Evolutionary conservation across 768 basidiomycete species (phyloP).

Genomic region (Cantharellus cinnabarinus): DNA sequence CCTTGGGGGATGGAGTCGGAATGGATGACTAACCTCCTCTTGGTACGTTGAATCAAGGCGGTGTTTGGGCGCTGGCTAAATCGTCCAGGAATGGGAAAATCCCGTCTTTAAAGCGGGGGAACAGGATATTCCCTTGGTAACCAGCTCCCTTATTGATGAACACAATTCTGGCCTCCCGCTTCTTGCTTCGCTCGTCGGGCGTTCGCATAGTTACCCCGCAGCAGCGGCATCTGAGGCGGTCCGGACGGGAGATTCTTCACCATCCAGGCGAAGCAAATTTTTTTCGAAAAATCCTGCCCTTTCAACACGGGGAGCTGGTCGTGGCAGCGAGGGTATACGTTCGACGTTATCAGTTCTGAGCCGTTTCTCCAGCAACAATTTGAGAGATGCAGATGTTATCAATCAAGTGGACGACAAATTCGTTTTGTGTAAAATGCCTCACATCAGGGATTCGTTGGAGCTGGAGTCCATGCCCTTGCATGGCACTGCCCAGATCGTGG

Average conservation of each 20-base stretch:
- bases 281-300: too few relatives aligned
- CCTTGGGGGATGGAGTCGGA: too few relatives aligned
- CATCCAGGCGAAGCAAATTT: too few relatives aligned
- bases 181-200: neutral
- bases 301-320: too few relatives aligned
- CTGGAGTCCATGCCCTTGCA: too few relatives aligned
- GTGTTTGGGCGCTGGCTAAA: neutral
- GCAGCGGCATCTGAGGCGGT: too few relatives aligned
- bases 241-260: too few relatives aligned
- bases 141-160: neutral
- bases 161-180: neutral
- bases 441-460: neutral
- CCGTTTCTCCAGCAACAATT: constrained; percentile 29
- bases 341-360: neutral
- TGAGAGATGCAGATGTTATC: constrained; percentile 39
- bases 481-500: too few relatives aligned
- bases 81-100: constrained; percentile 13
- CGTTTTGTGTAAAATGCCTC: constrained; percentile 39
- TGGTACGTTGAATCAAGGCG: too few relatives aligned
- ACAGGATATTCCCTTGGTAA: neutral
- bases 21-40: too few relatives aligned
- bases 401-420: constrained; percentile 85
- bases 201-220: neutral
- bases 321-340: too few relatives aligned
- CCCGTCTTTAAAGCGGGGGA: constrained; percentile 21